phyloP scores from a whole-genome alignment of 805 yeast genomes.

The Yarrowia deformans region DNA sequence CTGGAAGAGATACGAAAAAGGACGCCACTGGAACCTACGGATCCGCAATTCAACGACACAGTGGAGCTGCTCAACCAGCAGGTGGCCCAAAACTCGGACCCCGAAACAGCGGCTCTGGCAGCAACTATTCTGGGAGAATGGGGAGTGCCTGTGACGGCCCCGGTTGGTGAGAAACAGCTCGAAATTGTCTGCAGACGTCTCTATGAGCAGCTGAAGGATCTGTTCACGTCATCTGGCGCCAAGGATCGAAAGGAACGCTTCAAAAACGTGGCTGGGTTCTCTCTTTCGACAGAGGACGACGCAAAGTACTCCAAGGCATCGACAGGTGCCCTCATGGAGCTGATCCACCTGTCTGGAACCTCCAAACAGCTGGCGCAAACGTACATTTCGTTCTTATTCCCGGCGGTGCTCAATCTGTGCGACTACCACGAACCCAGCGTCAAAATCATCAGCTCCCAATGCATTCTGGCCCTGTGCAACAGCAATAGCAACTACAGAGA shows the following conservation, averaged over 20 bases:
- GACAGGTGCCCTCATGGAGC: conserved; percentile 14
- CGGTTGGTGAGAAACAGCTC: background rate
- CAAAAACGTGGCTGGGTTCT: conserved; percentile 28
- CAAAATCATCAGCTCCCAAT: conserved; percentile 45
- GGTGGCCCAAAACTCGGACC: background rate
- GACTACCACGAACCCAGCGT: conserved; percentile 46
- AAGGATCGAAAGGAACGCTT: conserved; percentile 15
- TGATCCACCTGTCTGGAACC: conserved; percentile 24
- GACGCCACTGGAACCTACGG: background rate
- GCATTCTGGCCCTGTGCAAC: conserved; percentile 37
- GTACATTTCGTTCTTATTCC: conserved; percentile 49
- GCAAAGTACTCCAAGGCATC: conserved; percentile 13
- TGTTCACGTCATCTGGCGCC: conserved; percentile 12
- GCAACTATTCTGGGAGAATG: conserved; percentile 7
- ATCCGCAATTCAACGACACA: conserved; percentile 6
- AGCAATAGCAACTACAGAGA: conserved; percentile 36
- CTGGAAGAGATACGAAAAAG: background rate
- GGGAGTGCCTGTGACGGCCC: background rate
- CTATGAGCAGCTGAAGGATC: conserved; percentile 3
- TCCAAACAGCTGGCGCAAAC: conserved; percentile 33
- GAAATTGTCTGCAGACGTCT: conserved; percentile 7
- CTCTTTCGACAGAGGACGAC: conserved; percentile 8
- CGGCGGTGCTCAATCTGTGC: conserved; percentile 47
- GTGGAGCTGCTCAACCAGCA: conserved; percentile 3
- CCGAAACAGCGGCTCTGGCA: conserved; percentile 20